A percentile compares a stretch with the other conserved stretches of the same genome.
Evolutionary conservation across 805 yeast genomes (phyloP).

Genomic region (Metschnikowia lachancei): DNA sequence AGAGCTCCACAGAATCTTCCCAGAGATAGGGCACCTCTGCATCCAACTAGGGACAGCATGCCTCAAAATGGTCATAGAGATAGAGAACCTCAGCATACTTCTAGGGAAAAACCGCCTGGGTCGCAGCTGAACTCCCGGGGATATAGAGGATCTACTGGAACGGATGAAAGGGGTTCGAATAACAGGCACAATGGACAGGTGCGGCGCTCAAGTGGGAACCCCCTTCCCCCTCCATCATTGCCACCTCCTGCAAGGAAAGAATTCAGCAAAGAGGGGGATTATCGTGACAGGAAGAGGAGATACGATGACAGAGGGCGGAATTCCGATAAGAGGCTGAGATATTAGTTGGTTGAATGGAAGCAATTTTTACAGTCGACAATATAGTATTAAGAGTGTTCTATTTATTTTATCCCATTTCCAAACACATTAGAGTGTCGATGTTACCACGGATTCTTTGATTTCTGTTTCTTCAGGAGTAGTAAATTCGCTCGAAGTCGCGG

Average conservation of each 20-base stretch:
- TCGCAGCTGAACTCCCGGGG: conserved; percentile 9
- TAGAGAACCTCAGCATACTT: no score
- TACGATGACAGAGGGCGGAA: conserved; percentile 25
- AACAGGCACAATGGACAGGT: conserved; percentile 7
- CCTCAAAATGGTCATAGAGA: no score
- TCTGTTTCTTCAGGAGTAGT: background rate
- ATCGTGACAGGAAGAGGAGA: conserved; percentile 23
- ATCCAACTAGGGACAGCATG: no score
- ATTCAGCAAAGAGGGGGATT: conserved; percentile 1
- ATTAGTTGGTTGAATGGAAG: conserved; percentile 16
- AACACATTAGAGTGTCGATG: background rate
- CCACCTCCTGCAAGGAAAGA: conserved; percentile 16
- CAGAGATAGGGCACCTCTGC: background rate
- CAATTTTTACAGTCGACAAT: background rate
- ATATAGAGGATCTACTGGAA: conserved; percentile 12
- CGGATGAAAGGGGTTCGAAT: conserved; percentile 13
- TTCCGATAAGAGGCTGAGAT: conserved; percentile 32
- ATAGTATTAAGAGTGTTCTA: background rate
- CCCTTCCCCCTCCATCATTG: conserved; percentile 18
- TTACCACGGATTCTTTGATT: background rate
- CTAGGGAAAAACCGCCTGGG: background rate
- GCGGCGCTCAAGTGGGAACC: conserved; percentile 11
- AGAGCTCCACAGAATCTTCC: conserved; percentile 24
- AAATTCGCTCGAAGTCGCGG: background rate
- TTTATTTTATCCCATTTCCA: background rate